Conservation (phyloP, 306 rosid genomes). For the Ormosia emarginata region DNA sequence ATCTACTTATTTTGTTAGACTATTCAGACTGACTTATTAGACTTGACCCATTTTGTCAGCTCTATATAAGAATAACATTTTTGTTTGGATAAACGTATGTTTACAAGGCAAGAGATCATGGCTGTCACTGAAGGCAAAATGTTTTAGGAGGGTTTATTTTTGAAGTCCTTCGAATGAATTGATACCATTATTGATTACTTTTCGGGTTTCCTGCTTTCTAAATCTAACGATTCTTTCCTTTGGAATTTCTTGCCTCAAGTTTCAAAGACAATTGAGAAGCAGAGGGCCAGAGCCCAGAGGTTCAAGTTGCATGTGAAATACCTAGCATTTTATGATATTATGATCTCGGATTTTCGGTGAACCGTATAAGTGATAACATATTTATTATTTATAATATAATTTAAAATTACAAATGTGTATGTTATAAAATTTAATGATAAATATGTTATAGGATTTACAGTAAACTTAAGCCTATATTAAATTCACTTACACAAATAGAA, state of each 20-base stretch:
- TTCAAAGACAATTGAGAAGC: not conserved
- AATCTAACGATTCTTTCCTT: slow-evolving; percentile 11
- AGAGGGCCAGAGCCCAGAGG: not conserved
- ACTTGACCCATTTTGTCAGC: no score
- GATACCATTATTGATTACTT: not conserved
- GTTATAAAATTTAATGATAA: no score
- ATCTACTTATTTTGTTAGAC: no score
- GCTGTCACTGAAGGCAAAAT: not conserved
- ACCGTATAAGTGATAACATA: no score
- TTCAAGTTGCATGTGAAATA: not conserved
- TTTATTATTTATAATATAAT: no score
- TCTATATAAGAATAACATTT: no score
- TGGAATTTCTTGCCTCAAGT: slow-evolving; percentile 5
- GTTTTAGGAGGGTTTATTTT: not conserved
- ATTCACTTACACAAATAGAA: not conserved
- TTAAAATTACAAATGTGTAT: no score
- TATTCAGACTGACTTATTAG: no score
- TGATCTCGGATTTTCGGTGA: no score
- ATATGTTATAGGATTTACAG: no score
- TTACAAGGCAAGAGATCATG: not conserved
- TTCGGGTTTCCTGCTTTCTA: slow-evolving; percentile 1
- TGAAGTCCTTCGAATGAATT: not conserved
- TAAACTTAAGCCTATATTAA: no score
- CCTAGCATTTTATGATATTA: not conserved
- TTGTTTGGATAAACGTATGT: not conserved